A percentile compares a stretch with the other conserved stretches of the same genome.
Conservation (phyloP, 2,329 filamentous ascomycete species). For the Aspergillus fijiensis region DNA sequence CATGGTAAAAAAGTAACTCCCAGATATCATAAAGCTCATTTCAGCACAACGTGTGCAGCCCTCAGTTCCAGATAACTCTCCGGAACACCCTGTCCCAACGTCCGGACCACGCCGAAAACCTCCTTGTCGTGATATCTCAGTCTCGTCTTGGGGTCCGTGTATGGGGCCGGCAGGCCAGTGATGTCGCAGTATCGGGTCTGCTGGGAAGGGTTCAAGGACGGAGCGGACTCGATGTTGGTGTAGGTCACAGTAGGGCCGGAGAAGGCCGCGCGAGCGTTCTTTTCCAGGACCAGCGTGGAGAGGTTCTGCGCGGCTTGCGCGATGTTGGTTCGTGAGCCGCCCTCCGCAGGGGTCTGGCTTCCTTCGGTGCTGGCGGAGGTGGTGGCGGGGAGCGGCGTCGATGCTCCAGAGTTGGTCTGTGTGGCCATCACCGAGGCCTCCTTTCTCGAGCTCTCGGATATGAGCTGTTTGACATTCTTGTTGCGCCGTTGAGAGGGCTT, state of each 20-base stretch:
- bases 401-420: slow-evolving; percentile 76
- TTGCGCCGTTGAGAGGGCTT: slow-evolving; percentile 92
- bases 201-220: slow-evolving; percentile 73
- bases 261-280: slow-evolving; percentile 57
- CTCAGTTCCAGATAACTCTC: slow-evolving; percentile 88
- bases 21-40: slow-evolving; percentile 50
- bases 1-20: slow-evolving; percentile 1
- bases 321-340: slow-evolving; percentile 59
- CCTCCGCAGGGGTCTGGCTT: slow-evolving; percentile 48
- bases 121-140: slow-evolving; percentile 91
- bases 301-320: slow-evolving; percentile 85
- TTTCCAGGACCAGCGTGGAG: slow-evolving; percentile 84
- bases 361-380: slow-evolving; percentile 41
- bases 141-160: slow-evolving; percentile 92
- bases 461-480: slow-evolving; percentile 97
- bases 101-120: slow-evolving; percentile 80
- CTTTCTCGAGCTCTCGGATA: slow-evolving; percentile 82
- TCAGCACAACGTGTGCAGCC: slow-evolving; percentile 89
- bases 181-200: slow-evolving; percentile 93
- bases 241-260: slow-evolving; percentile 77
- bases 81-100: slow-evolving; percentile 74
- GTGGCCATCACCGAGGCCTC: slow-evolving; percentile 88
- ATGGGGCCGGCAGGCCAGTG: slow-evolving; percentile 86
- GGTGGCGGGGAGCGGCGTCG: slow-evolving; percentile 58
- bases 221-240: slow-evolving; percentile 93